Base-by-base conservation (phyloP, 306 rosid species). In the Fragaria nilgerrensis region DNA sequence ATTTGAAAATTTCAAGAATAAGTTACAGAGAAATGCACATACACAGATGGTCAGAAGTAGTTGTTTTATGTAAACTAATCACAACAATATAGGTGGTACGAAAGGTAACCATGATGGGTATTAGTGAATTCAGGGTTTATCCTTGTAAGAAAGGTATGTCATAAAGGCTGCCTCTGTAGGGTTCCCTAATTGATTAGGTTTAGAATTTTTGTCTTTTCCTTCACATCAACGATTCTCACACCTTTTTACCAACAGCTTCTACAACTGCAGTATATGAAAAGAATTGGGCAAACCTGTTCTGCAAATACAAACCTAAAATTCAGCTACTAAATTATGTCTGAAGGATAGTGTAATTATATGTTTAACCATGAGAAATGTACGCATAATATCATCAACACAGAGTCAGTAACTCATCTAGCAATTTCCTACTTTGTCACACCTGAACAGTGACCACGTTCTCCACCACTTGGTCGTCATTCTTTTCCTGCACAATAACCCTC, bases 361-460 rank as follows among this genome's bases (percentile, higher is more conserved):
- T 44, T 36, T 22, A 56, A 37, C 32, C 27, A 58, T 39, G 41
- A 13, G 68, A 74, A 56, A 74, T 70, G n/a, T 19, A 62, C 19
- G 9, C 39, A 43, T 12, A 39, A 23, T 68, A 56, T 68, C 55
- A 74, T 44, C 29, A 69, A 45, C 20, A 50, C 17, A 62, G 39
- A 55, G 52, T 17, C 49, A n/a, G 49, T 48, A 52, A 61, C 55
- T 62, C 49, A 52, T 44, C 43, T 47, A 72, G 34, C 65, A 75
- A 62, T 43, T 25, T 68, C 68, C 68, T 80, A 73, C n/a, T 82
- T 44, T 48, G 15, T 73, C 84, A 74, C 80, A 96, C 98, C 98
- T 91, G 98, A 88, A 96, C 80, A 63, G 98, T 92, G 50, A 92
- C 98, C 61, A 77, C 96, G 39, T 88, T 90, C 82, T 96, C 96